Conservation (phyloP, 2,329 filamentous ascomycete species). For the Colletotrichum scovillei region DNA sequence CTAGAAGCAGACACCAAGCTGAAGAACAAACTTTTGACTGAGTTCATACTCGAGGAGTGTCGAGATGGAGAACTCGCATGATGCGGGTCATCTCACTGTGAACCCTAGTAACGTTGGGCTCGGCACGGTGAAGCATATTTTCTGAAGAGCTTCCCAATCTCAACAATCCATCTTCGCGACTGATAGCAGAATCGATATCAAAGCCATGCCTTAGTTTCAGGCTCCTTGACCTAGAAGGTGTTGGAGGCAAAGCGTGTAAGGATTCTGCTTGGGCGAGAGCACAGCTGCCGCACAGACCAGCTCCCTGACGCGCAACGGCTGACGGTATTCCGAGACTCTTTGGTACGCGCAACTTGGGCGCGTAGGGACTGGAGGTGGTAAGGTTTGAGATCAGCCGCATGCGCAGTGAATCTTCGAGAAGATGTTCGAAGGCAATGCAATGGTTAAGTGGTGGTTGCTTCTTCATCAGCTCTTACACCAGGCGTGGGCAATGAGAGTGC, state of each 20-base stretch:
- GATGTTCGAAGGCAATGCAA: background rate
- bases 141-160: background rate
- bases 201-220: background rate
- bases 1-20: background rate
- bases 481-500: no score
- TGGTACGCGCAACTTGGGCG: background rate
- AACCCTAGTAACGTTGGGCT: background rate
- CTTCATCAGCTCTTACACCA: background rate
- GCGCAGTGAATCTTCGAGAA: background rate
- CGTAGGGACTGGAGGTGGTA: background rate
- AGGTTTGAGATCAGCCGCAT: background rate
- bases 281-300: background rate
- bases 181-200: background rate
- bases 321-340: background rate
- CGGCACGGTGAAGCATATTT: background rate
- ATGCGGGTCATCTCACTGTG: background rate
- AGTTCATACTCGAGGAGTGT: background rate
- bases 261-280: background rate
- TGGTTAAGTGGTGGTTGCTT: background rate
- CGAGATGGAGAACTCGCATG: background rate
- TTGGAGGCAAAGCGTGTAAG: background rate
- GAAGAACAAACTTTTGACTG: background rate
- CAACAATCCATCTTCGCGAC: background rate
- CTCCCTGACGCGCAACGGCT: background rate
- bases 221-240: background rate